Conservation (phyloP, 1,284 basidiomycete genomes). For the Leccinum pachyderme region DNA sequence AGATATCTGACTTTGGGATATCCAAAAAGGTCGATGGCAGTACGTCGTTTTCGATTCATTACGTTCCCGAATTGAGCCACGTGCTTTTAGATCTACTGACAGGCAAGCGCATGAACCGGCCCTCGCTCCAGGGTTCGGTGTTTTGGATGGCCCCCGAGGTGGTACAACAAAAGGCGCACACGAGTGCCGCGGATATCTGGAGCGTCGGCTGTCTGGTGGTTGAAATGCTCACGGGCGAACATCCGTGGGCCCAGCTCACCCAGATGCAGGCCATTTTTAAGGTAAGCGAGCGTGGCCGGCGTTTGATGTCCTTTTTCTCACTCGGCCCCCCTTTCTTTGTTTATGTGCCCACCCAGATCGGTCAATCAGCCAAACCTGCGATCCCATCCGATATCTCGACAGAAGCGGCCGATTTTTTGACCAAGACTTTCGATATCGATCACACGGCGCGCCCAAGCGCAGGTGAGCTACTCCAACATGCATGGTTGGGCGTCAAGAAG, state of each 20-base stretch:
- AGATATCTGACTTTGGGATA: constrained; percentile 99
- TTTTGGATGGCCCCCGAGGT: constrained; percentile 99
- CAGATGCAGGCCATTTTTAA: constrained; percentile 99
- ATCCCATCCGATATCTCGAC: constrained; percentile 86
- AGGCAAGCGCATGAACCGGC: constrained; percentile 79
- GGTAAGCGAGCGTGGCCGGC: constrained; percentile 43
- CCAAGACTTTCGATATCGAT: constrained; percentile 82
- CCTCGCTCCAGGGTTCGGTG: constrained; percentile 93
- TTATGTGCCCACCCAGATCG: constrained; percentile 52
- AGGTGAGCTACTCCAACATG: constrained; percentile 68
- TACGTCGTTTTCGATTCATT: constrained; percentile 43
- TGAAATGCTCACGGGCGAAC: constrained; percentile 97
- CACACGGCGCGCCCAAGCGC: constrained; percentile 83
- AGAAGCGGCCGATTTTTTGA: constrained; percentile 84
- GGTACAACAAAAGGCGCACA: constrained; percentile 94
- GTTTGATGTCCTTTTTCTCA: neutral
- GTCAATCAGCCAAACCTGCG: constrained; percentile 77
- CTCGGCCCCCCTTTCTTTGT: neutral
- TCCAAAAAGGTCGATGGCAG: constrained; percentile 95
- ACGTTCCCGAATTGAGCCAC: neutral
- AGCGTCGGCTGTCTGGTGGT: constrained; percentile 96
- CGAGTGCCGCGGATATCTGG: constrained; percentile 97
- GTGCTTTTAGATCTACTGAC: constrained; percentile 66
- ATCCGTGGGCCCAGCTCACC: constrained; percentile 96
- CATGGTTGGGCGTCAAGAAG: constrained; percentile 61